Evolutionary conservation across 148 eudicot genomes (phyloP), one percentile per base, ranked within the genome.

Genomic region (Silene latifolia): DNA sequence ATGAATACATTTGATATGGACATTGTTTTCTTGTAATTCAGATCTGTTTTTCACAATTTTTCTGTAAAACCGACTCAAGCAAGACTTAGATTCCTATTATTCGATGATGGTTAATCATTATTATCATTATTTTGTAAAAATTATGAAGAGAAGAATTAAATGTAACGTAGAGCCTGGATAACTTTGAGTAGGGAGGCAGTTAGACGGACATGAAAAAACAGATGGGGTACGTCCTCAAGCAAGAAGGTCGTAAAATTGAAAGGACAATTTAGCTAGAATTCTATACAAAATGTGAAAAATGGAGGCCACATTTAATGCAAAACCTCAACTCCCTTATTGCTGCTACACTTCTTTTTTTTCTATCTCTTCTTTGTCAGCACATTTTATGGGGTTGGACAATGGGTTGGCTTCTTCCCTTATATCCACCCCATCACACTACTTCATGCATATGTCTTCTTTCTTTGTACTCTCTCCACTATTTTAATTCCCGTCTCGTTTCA

Each of bases 321-420:
- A 8, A 2, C 24, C 8, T n/a, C 10, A 65, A n/a, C 35, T 53
- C 68, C 25, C 35, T 66, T 32, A 29, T 44, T 58, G 72, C 72
- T 58, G 66, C 68, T 27, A 42, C 29, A 25, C 57, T 27, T 44
- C 67, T 56, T 68, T 46, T 65, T 65, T 65, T 60, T 70, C 47
- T 60, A 61, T 48, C 23, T 61, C 54, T 77, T 51, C 58, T 65
- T 66, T 78, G 81, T 78, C 76, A 73, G 76, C 76, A 64, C 21
- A 64, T 39, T 78, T 78, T 65, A 46, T 25, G 81, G 81, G 76
- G 76, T 21, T 78, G 76, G 80, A 78, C 71, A 58, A 57, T 18
- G 71, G 54, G 32, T 72, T 63, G 11, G 23, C 2, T 48, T 14
- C 5, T 42, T 23, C 25, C 32, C 17, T 23, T 14, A 23, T 62